These are phyloP conservation scores for Aspergillus bertholletiae DNA, from an alignment of 495 filamentous ascomycete species.

Conservation along the genomic window DNA sequence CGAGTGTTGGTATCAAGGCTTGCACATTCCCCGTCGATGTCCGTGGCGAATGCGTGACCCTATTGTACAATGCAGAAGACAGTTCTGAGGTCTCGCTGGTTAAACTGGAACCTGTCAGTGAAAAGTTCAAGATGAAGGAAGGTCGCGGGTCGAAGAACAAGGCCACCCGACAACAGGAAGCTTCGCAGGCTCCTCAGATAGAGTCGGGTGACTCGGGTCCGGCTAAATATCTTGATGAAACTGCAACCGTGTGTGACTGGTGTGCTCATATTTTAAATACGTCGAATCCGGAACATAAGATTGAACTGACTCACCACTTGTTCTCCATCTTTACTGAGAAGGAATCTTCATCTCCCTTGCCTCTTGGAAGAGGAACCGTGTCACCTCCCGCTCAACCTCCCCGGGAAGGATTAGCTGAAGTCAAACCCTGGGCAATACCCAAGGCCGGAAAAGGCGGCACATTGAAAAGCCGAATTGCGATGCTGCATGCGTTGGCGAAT, in stretches of 20 bases:
- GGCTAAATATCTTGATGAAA: conserved; percentile 36
- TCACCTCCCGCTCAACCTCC: conserved; percentile 42
- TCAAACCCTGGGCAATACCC: conserved; percentile 43
- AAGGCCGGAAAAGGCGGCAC: conserved; percentile 41
- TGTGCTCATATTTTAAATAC: conserved; percentile 49
- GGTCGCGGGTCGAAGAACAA: conserved; percentile 19
- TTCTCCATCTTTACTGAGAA: conserved; percentile 41
- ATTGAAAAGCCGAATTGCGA: conserved; percentile 46
- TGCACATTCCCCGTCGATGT: conserved; percentile 49
- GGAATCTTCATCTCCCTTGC: conserved; percentile 43
- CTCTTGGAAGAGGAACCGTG: conserved; percentile 37
- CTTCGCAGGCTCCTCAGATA: not conserved
- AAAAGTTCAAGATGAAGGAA: conserved; percentile 48
- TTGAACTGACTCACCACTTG: conserved; percentile 47
- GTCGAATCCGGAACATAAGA: conserved; percentile 49
- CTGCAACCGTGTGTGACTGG: conserved; percentile 50
- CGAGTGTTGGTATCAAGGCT: conserved; percentile 50
- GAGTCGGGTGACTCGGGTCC: conserved; percentile 6
- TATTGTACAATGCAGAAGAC: conserved; percentile 28
- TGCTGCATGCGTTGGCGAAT: conserved; percentile 52
- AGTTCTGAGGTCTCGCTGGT: conserved; percentile 20
- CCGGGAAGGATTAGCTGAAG: conserved; percentile 38
- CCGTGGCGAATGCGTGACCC: conserved; percentile 29
- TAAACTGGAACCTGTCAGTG: conserved; percentile 45
- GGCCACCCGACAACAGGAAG: conserved; percentile 11